Evolutionary conservation across 441 rosid genomes (phyloP).

Genomic region (Aquilaria agallochum): DNA sequence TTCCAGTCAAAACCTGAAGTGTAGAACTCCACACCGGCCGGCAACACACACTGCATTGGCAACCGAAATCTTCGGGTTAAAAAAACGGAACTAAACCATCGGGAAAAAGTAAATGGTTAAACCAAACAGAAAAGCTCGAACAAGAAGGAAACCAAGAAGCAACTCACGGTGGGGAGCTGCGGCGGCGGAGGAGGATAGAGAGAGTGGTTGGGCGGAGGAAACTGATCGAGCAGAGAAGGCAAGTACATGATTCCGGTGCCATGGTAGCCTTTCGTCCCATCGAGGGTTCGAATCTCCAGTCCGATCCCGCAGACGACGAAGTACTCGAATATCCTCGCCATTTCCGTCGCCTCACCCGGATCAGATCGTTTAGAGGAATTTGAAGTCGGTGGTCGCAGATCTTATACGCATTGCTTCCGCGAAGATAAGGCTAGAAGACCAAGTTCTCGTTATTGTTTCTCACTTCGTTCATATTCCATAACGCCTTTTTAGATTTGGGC

Average conservation of each 20-base stretch:
- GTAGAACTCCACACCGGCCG: conserved; percentile 83
- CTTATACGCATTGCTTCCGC: no score
- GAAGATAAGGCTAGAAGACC: no score
- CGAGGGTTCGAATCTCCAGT: conserved; percentile 90
- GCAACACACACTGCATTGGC: conserved; percentile 73
- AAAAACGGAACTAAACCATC: conserved; percentile 1
- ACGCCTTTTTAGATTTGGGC: no score
- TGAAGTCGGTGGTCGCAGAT: no score
- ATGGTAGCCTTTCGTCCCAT: conserved; percentile 82
- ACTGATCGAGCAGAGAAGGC: conserved; percentile 84
- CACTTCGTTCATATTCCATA: no score
- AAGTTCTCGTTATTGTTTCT: no score
- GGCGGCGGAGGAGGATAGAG: conserved; percentile 87
- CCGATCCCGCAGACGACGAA: conserved; percentile 94
- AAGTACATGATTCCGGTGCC: conserved; percentile 55
- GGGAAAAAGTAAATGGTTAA: neutral
- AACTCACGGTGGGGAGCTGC: conserved; percentile 83
- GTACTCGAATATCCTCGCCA: conserved; percentile 89
- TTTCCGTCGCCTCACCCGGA: conserved; percentile 10
- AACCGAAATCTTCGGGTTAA: conserved; percentile 7
- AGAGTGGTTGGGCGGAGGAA: conserved; percentile 69
- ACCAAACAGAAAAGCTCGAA: neutral
- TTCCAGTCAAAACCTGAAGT: conserved; percentile 63
- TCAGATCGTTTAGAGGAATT: neutral
- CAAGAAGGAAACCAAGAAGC: neutral